Evolutionary conservation across 495 filamentous ascomycete species (phyloP).

Genomic region (Choiromyces venosus): DNA sequence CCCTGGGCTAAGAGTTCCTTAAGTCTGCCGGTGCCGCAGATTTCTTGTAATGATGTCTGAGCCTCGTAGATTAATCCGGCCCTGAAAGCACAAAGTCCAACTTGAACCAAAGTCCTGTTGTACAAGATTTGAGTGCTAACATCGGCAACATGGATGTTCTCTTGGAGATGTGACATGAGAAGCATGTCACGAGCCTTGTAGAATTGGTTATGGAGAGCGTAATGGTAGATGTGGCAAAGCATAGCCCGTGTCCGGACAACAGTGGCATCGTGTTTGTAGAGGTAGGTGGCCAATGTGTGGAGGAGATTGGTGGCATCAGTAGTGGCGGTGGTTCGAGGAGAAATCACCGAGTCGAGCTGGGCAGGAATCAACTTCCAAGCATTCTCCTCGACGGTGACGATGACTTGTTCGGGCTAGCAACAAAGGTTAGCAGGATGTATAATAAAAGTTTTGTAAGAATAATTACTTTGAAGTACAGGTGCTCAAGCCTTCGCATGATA

Average conservation of each 20-base stretch:
- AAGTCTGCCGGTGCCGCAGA: conserved; percentile 92
- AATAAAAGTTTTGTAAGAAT: background rate
- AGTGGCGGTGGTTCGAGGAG: conserved; percentile 57
- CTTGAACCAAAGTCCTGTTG: conserved; percentile 96
- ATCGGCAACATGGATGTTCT: conserved; percentile 91
- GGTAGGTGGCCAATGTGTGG: conserved; percentile 84
- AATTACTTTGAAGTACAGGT: conserved; percentile 93
- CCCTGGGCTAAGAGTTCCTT: conserved; percentile 98
- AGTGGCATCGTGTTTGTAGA: conserved; percentile 87
- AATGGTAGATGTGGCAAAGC: conserved; percentile 97
- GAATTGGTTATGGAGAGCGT: conserved; percentile 93
- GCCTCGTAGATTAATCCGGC: conserved; percentile 95
- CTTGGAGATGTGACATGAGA: conserved; percentile 98
- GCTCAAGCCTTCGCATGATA: conserved; percentile 88
- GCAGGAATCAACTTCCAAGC: conserved; percentile 78
- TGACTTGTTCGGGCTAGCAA: conserved; percentile 73
- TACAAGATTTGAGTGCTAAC: conserved; percentile 96
- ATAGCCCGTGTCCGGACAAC: conserved; percentile 94
- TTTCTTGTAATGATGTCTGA: conserved; percentile 92
- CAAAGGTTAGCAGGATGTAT: conserved; percentile 36
- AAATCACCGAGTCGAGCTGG: conserved; percentile 69
- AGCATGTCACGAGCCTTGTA: conserved; percentile 97
- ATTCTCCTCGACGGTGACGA: conserved; percentile 84
- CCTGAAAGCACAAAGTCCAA: conserved; percentile 96
- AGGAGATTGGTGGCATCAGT: conserved; percentile 68